phyloP scores from a whole-genome alignment of 2,329 filamentous ascomycete species.

The Aspergillus sclerotialis region DNA sequence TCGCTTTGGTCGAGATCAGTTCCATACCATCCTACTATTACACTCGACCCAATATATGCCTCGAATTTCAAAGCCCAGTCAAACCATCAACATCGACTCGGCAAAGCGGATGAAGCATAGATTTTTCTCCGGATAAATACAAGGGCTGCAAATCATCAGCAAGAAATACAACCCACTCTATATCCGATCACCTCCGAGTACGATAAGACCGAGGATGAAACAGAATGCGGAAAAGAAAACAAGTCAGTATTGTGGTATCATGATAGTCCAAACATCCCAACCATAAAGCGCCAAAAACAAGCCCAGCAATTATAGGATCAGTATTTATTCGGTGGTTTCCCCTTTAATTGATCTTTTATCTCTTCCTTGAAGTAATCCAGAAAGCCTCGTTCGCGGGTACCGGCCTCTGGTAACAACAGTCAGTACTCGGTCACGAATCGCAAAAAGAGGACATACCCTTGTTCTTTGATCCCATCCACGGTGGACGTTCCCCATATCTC shows the following conservation, averaged over 20 bases:
- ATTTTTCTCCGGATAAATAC: slow-evolving; percentile 19
- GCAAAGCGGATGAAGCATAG: slow-evolving; percentile 13
- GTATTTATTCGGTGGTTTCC: slow-evolving; percentile 25
- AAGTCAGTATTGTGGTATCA: slow-evolving; percentile 12
- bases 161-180: slow-evolving; percentile 15
- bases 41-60: too few relatives aligned
- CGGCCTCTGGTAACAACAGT: slow-evolving; percentile 13
- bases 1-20: too few relatives aligned
- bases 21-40: too few relatives aligned
- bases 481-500: slow-evolving; percentile 35
- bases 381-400: slow-evolving; percentile 21
- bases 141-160: slow-evolving; percentile 15
- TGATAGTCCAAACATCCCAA: slow-evolving; percentile 2
- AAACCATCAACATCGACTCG: slow-evolving; percentile 6
- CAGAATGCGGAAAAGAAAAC: background rate
- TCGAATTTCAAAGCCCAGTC: slow-evolving; percentile 11
- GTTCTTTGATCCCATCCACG: slow-evolving; percentile 36
- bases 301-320: slow-evolving; percentile 8
- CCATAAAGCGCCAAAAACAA: background rate
- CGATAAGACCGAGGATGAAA: background rate
- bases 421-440: slow-evolving; percentile 3
- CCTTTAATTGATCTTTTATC: slow-evolving; percentile 35
- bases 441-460: slow-evolving; percentile 17
- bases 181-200: slow-evolving; percentile 14
- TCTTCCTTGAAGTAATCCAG: slow-evolving; percentile 36